phyloP scores from a whole-genome alignment of 2,329 filamentous ascomycete species.

The Fusarium compactum region DNA sequence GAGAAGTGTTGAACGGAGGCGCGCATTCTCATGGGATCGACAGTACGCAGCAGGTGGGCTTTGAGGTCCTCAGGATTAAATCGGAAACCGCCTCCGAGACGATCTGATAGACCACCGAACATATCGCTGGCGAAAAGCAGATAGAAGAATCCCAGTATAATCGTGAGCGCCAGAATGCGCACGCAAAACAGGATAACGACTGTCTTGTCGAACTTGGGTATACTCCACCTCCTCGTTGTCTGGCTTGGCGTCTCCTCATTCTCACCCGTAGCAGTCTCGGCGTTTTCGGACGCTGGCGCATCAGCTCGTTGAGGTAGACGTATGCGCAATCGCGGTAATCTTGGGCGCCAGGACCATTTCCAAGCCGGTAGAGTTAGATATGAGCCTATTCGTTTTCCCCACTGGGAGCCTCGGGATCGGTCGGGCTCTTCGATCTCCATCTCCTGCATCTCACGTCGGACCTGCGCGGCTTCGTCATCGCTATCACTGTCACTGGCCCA shows the following conservation, averaged over 20 bases:
- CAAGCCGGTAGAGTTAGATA: constrained; percentile 65
- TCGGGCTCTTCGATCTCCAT: constrained; percentile 83
- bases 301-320: constrained; percentile 58
- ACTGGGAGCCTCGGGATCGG: constrained; percentile 58
- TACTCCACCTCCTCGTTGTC: constrained; percentile 41
- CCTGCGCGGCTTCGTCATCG: constrained; percentile 69
- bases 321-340: constrained; percentile 64
- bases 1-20: constrained; percentile 83
- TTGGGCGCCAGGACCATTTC: constrained; percentile 68
- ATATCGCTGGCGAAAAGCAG: constrained; percentile 87
- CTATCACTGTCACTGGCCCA: constrained; percentile 64
- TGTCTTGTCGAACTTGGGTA: constrained; percentile 58
- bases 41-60: constrained; percentile 76
- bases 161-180: constrained; percentile 78
- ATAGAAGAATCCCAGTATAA: constrained; percentile 84
- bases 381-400: constrained; percentile 68
- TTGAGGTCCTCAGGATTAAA: constrained; percentile 89
- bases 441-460: constrained; percentile 87
- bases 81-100: constrained; percentile 72
- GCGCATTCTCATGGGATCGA: constrained; percentile 77
- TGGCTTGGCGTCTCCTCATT: constrained; percentile 46
- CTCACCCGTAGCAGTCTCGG: constrained; percentile 43
- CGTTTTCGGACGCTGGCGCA: constrained; percentile 44
- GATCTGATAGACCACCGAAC: constrained; percentile 74
- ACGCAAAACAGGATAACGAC: constrained; percentile 72